These are phyloP conservation scores for Eucalyptus marginata DNA, from an alignment of 345 rosid genomes.

Conservation along the genomic window DNA sequence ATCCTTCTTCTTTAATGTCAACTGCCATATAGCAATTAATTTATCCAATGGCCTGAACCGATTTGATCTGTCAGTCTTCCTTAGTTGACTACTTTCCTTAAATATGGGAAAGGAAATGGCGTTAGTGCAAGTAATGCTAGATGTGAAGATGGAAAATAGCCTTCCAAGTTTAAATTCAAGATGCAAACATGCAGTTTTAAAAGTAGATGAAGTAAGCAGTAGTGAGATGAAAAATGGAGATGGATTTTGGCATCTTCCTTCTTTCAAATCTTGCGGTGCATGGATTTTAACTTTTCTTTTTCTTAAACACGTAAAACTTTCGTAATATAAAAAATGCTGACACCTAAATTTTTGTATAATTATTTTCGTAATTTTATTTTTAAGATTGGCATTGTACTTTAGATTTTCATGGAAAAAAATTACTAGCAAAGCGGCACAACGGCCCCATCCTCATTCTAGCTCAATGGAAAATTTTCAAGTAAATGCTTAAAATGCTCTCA, in stretches of 20 bases:
- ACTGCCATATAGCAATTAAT: rapidly evolving
- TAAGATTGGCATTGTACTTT: background rate
- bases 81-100: background rate
- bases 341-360: background rate
- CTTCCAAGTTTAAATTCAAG: background rate
- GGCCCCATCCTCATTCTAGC: no score
- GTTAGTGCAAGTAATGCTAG: background rate
- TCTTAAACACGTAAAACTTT: background rate
- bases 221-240: background rate
- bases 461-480: no score
- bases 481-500: rapidly evolving
- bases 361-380: background rate
- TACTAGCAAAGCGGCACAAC: no score
- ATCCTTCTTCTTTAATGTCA: background rate
- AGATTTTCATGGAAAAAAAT: background rate
- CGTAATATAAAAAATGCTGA: no score
- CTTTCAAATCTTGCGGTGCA: rapidly evolving
- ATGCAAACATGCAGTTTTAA: background rate
- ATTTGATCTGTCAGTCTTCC: rapidly evolving
- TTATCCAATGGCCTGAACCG: background rate
- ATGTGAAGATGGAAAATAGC: background rate
- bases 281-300: background rate
- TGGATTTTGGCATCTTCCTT: background rate
- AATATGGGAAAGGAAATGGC: background rate
- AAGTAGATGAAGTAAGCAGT: background rate